Evolutionary conservation across 2,329 filamentous ascomycete genomes (phyloP).

Genomic region (Magnaporthales sp.): DNA sequence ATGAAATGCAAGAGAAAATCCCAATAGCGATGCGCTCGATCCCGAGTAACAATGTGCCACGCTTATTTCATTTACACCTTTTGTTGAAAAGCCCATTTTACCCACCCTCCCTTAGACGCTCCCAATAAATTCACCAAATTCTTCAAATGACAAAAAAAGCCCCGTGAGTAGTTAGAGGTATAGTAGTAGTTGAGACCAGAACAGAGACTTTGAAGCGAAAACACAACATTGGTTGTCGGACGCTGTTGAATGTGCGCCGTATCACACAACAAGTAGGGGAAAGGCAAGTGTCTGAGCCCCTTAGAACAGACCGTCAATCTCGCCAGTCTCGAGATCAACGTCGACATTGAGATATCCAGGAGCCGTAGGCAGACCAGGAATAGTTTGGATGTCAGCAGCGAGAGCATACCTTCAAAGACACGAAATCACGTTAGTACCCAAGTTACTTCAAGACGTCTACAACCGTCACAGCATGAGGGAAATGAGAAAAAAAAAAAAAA

Average conservation of each 20-base stretch:
- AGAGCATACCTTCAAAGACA: constrained; percentile 61
- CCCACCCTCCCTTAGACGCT: not conserved
- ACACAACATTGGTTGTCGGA: not conserved
- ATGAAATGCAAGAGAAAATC: not conserved
- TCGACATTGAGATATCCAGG: constrained; percentile 95
- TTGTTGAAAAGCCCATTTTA: constrained; percentile 1
- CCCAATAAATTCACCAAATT: not conserved
- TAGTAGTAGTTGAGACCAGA: not conserved
- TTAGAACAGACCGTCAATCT: constrained; percentile 86
- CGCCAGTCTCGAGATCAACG: constrained; percentile 70
- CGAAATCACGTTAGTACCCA: not conserved
- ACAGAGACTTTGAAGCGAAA: not conserved
- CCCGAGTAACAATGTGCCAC: not conserved
- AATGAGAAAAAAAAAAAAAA: not conserved
- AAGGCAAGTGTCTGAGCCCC: not conserved
- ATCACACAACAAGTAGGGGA: too few species aligned
- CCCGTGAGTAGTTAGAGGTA: not conserved
- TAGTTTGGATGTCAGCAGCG: constrained; percentile 96
- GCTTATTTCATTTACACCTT: not conserved
- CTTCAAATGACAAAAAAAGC: not conserved
- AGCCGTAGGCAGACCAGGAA: constrained; percentile 88
- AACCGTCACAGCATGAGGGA: not conserved
- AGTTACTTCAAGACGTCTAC: not conserved
- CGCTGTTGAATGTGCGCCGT: not conserved
- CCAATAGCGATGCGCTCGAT: not conserved